A percentile compares a stretch with the other conserved stretches of the same genome.
phyloP scores from a whole-genome alignment of 345 rosid species.

The Salix exigua region DNA sequence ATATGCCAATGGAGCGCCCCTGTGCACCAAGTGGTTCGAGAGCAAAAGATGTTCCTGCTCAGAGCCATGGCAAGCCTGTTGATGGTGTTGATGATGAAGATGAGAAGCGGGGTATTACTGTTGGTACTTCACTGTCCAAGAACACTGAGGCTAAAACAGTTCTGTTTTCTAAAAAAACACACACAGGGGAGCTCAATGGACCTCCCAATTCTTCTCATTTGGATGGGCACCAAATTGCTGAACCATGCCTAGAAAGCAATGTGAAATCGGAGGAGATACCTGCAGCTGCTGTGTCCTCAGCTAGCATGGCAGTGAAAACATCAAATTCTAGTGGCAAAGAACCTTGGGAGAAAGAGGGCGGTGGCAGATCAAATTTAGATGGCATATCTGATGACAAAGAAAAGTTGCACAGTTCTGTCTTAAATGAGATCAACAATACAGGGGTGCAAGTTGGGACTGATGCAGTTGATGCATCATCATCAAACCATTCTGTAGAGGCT shows the following conservation, averaged over 20 bases:
- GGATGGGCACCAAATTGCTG: conserved; percentile 37
- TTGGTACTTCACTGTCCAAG: conserved; percentile 19
- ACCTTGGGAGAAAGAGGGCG: conserved; percentile 26
- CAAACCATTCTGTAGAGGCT: conserved; percentile 10
- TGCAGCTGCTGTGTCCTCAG: conserved; percentile 11
- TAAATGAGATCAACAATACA: conserved; percentile 27
- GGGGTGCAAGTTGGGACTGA: conserved; percentile 25
- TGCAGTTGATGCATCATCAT: conserved; percentile 25
- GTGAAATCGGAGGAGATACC: conserved; percentile 38
- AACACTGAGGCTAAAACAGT: conserved; percentile 25
- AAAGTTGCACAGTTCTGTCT: conserved; percentile 18
- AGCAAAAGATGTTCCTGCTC: conserved; percentile 26
- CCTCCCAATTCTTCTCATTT: conserved; percentile 28
- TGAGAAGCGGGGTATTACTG: conserved; percentile 31
- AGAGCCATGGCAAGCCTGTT: conserved; percentile 24
- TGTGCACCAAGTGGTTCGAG: conserved; percentile 36
- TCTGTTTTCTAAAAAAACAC: conserved; percentile 17
- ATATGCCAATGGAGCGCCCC: conserved; percentile 33
- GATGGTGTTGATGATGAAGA: conserved; percentile 26
- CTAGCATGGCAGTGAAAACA: conserved; percentile 18
- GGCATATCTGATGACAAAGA: conserved; percentile 27
- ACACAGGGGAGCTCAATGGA: conserved; percentile 27
- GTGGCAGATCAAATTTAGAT: conserved; percentile 25
- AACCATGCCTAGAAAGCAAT: conserved; percentile 36
- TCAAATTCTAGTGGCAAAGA: conserved; percentile 26